phyloP scores from a whole-genome alignment of 179 eudicot species.

The Spinacia oleracea region DNA sequence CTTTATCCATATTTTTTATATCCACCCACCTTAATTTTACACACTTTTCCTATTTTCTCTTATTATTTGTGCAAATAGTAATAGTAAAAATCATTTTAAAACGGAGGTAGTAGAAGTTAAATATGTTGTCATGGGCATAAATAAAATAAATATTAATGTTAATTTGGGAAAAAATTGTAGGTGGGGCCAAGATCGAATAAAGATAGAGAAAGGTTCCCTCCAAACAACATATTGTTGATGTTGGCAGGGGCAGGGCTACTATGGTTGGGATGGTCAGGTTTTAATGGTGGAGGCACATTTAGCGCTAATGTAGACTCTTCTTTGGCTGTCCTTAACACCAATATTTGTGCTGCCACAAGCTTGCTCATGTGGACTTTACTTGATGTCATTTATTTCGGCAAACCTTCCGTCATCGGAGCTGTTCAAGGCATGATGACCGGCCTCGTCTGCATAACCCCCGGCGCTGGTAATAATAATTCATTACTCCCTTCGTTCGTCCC shows the following conservation, averaged over 20 bases:
- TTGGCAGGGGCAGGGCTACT: slow-evolving; percentile 56
- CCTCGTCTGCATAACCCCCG: slow-evolving; percentile 61
- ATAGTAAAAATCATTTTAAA: no score
- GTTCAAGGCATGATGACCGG: slow-evolving; percentile 68
- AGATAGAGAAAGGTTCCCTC: slow-evolving; percentile 54
- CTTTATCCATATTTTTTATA: no score
- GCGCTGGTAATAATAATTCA: slow-evolving; percentile 43
- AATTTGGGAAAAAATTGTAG: slow-evolving; percentile 10
- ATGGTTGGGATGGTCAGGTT: slow-evolving; percentile 70
- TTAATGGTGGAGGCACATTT: slow-evolving; percentile 62
- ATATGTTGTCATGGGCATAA: no score
- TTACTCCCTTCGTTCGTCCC: neutral
- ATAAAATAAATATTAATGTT: no score
- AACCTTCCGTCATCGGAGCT: slow-evolving; percentile 55
- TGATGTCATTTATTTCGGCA: slow-evolving; percentile 46
- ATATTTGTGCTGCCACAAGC: slow-evolving; percentile 56
- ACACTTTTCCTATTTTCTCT: no score
- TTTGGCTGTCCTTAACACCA: slow-evolving; percentile 52
- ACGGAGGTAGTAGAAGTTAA: no score
- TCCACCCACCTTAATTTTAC: no score
- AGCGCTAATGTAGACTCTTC: slow-evolving; percentile 47
- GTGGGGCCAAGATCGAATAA: slow-evolving; percentile 54
- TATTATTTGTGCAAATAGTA: no score
- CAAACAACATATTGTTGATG: slow-evolving; percentile 51
- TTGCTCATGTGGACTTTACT: slow-evolving; percentile 54